Evolutionary conservation across 139 green algal genomes (phyloP).

Genomic region (Axilococcus clingmanii): DNA sequence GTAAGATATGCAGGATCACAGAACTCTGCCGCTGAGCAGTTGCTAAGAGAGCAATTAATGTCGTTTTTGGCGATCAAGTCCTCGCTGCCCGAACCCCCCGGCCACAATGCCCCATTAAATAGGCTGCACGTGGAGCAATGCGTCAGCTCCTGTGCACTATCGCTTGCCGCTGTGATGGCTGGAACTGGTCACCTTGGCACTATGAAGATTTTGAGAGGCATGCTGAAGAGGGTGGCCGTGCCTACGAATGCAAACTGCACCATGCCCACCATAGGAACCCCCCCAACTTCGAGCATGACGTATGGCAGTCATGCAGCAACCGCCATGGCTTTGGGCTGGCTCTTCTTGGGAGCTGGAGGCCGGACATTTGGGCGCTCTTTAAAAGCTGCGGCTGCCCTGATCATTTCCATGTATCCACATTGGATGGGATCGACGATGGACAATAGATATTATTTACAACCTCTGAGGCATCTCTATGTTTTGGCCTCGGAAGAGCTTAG

Average conservation of each 20-base stretch:
- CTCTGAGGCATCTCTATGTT: constrained; percentile 90
- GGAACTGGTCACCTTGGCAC: constrained; percentile 83
- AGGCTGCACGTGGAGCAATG: constrained; percentile 55
- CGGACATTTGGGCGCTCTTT: constrained; percentile 67
- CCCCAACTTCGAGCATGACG: constrained; percentile 32
- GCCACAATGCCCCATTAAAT: constrained; percentile 8
- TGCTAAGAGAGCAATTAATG: background rate
- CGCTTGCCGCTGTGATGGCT: constrained; percentile 82
- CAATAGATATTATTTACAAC: constrained; percentile 87
- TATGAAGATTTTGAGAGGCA: constrained; percentile 70
- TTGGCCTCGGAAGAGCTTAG: no score
- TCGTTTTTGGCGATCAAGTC: background rate
- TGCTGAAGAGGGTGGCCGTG: background rate
- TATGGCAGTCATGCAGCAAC: constrained; percentile 83
- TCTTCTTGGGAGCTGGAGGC: constrained; percentile 77
- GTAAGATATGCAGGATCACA: constrained; percentile 72
- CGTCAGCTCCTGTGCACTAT: constrained; percentile 43
- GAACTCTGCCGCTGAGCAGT: constrained; percentile 25
- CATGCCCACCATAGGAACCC: background rate
- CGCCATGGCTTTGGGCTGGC: constrained; percentile 75
- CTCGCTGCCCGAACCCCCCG: constrained; percentile 6
- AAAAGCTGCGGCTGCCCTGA: constrained; percentile 65
- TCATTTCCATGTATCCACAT: constrained; percentile 80
- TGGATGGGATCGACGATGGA: constrained; percentile 66
- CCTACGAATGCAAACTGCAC: background rate